Base-by-base conservation (phyloP, 164 flowering plant species). In the Sedum album region DNA sequence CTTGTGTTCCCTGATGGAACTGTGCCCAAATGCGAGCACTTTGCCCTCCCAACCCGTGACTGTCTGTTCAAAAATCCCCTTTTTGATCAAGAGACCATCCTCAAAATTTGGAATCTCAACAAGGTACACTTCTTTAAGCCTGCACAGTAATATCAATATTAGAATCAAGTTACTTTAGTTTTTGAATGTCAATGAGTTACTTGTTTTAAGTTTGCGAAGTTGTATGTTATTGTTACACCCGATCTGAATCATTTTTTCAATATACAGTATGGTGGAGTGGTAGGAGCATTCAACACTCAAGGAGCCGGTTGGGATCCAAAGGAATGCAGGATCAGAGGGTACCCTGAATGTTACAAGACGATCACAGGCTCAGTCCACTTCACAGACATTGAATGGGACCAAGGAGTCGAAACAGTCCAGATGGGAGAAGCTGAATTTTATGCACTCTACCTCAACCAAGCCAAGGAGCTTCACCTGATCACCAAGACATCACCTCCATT, bases 371-470 rank as follows among this genome's bases (percentile, higher is more conserved):
- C 82, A 1, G 80, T 86, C n/a, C 88, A 82, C 49, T 82, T 84
- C 28, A 75, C 6, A 0, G 89, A 92, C 70, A 73, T 92, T 0
- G 93, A 92, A 76, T 92, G 92, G 94, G 86, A 85, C 75, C 96
- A 89, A 73, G 79, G 63, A 55, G 15, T 5, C 6, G 87, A 81
- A 69, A 17, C 69, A 23, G 68, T 49, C 18, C 69, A 76, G 23
- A 74, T 85, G 83, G 85, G 84, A 36, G 69, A 70, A 20, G 85
- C 86, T 2, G 82, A 81, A 20, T 86, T 84, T 53, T 90, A 73
- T 31, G 81, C 78, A 0, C 84, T 90, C 38, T 86, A 88, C 44
- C 83, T 86, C 17, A 76, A 70, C 77, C 86, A 88, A 71, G 81
- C 84, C 0, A 83, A 82, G 36, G 60, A 80, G 39, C 78, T 88